A percentile compares a stretch with the other conserved stretches of the same genome.
Evolutionary conservation across 139 green algal genomes (phyloP).

Genomic region (Chlamydomonas asymmetrica): DNA sequence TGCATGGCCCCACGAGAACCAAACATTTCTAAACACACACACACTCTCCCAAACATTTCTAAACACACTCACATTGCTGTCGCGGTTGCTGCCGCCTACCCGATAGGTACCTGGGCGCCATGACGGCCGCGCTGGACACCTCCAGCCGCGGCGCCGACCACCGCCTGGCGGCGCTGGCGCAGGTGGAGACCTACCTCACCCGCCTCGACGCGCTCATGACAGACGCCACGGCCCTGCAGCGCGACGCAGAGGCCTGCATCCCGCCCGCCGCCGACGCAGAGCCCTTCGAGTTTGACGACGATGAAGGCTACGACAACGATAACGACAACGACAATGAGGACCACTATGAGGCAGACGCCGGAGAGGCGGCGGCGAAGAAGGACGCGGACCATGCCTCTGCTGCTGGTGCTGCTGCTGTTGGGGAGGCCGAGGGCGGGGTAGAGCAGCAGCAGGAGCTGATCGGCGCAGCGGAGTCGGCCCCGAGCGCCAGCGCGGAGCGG

Average conservation of each 20-base stretch:
- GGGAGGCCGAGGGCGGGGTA: background rate
- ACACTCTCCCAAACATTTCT: background rate
- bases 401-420: background rate
- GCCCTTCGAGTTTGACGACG: constrained; percentile 16
- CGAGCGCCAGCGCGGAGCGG: no score
- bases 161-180: constrained; percentile 27
- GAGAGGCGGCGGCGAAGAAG: background rate
- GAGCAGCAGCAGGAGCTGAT: no score
- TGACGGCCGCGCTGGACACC: constrained; percentile 39
- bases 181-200: constrained; percentile 27
- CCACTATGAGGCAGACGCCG: background rate
- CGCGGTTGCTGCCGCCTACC: no score
- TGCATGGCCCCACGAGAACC: background rate
- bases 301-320: constrained; percentile 8
- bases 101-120: constrained; percentile 46
- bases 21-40: background rate
- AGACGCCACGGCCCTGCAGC: constrained; percentile 15
- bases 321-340: background rate
- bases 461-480: no score
- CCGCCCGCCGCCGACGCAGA: constrained; percentile 4
- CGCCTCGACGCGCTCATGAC: constrained; percentile 13
- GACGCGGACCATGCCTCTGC: constrained; percentile 2
- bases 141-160: constrained; percentile 23
- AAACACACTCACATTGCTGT: background rate
- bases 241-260: constrained; percentile 5